Evolutionary conservation across 164 flowering plant species (phyloP).

Genomic region (grape (Vitis vinifera)): ASM3070453v1 NC_081819.1:21444501-21445000

Average conservation of each 20-base stretch:
- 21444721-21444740: conserved; percentile 46
- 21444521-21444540: no score
- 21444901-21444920: conserved; percentile 28
- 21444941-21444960: conserved; percentile 22
- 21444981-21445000: no score
- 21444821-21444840: conserved; percentile 48
- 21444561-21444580: no score
- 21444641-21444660: not conserved
- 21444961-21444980: conserved; percentile 32
- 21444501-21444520: no score
- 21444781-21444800: conserved; percentile 19
- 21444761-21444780: conserved; percentile 28
- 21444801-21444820: conserved; percentile 31
- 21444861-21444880: conserved; percentile 8
- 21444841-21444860: conserved; percentile 23
- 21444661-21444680: not conserved
- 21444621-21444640: no score
- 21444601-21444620: no score
- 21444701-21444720: conserved; percentile 26
- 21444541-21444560: no score
- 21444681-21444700: conserved; percentile 16
- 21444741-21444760: conserved; percentile 35
- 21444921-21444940: conserved; percentile 11
- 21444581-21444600: no score
- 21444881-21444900: conserved; percentile 14